These are phyloP conservation scores for Mycena polygramma DNA, from an alignment of 768 basidiomycete genomes.

Conservation along the genomic window DNA sequence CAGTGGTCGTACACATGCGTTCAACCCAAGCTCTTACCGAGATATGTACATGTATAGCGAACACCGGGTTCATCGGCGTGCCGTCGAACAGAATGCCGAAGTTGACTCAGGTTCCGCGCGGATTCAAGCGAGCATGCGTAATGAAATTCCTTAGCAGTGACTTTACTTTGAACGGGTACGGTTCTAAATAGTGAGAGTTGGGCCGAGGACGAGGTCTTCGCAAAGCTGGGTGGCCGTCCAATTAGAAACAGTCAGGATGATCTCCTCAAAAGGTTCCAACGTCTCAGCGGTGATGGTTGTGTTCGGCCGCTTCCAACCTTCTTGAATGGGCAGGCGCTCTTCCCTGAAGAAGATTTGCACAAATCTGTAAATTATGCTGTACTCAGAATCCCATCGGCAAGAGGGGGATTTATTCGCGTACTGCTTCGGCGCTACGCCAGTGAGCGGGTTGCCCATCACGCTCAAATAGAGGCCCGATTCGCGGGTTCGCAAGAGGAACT, in stretches of 20 bases:
- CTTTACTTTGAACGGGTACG: too few species aligned
- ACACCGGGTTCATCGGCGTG: too few species aligned
- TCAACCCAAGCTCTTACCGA: too few species aligned
- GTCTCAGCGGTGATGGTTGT: background rate
- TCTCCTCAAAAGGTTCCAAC: background rate
- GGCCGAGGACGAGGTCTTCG: conserved; percentile 5
- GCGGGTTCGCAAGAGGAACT: background rate
- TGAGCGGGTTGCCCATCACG: background rate
- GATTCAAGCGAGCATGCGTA: too few species aligned
- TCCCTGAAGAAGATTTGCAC: background rate
- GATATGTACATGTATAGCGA: too few species aligned
- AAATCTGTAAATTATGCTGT: background rate
- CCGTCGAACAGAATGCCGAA: too few species aligned
- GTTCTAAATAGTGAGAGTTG: background rate
- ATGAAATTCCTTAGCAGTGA: too few species aligned
- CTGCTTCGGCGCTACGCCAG: background rate
- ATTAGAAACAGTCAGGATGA: background rate
- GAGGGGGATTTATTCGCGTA: background rate
- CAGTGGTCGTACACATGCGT: too few species aligned
- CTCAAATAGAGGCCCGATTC: background rate
- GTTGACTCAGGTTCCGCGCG: too few species aligned
- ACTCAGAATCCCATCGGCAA: background rate
- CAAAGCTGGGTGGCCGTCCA: background rate
- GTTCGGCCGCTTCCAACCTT: background rate
- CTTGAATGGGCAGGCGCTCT: background rate